Evolutionary conservation across 108 stramenopile species (phyloP).

Genomic region (Cylindrotheca closterium): DNA sequence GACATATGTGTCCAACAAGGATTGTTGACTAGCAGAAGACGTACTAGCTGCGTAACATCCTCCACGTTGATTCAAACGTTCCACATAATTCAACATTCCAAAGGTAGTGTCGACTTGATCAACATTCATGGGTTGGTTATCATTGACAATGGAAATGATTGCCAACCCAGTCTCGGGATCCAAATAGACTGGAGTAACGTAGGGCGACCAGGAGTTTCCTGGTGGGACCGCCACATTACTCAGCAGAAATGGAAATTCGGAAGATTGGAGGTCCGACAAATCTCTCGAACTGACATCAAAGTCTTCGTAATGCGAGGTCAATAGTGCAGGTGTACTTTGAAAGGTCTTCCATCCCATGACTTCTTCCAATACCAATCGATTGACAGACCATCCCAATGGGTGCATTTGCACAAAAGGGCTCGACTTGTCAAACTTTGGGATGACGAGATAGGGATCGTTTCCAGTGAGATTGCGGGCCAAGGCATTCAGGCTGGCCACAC

Average conservation of each 20-base stretch:
- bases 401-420: slow-evolving; percentile 27
- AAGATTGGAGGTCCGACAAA: slow-evolving; percentile 15
- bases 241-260: slow-evolving; percentile 5
- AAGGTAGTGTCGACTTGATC: slow-evolving; percentile 2
- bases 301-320: slow-evolving; percentile 6
- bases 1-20: background rate
- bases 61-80: background rate
- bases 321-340: slow-evolving; percentile 3
- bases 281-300: slow-evolving; percentile 9
- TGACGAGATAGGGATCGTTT: background rate
- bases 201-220: slow-evolving; percentile 21
- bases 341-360: slow-evolving; percentile 7
- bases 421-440: slow-evolving; percentile 9
- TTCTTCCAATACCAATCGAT: slow-evolving; percentile 19
- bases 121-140: background rate
- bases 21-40: slow-evolving; percentile 1
- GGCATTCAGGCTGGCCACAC: slow-evolving; percentile 6
- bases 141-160: slow-evolving; percentile 17
- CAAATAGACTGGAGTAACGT: slow-evolving; percentile 12
- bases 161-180: slow-evolving; percentile 23
- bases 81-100: slow-evolving; percentile 7
- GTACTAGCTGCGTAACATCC: background rate
- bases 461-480: background rate
- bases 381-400: slow-evolving; percentile 21
- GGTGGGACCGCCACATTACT: slow-evolving; percentile 2